Conservation (phyloP, 208 protist genomes). For the Leishmania arabica region DNA sequence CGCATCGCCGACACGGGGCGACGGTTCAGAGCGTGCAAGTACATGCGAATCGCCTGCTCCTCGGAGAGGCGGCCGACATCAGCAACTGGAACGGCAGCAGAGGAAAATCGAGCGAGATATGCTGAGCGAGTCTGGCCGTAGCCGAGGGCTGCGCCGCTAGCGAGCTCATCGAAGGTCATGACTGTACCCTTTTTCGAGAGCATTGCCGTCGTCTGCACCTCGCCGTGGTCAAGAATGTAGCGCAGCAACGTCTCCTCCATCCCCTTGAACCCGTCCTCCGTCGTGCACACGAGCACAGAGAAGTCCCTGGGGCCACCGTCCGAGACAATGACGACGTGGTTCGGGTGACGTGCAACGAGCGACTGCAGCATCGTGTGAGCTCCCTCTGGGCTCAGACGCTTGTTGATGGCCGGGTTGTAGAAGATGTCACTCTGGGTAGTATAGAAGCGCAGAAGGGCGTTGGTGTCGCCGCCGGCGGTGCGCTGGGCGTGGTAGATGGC, state of each 20-base stretch:
- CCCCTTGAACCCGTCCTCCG: conserved; percentile 61
- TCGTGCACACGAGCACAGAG: conserved; percentile 76
- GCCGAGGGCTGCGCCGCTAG: conserved; percentile 33
- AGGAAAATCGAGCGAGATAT: conserved; percentile 39
- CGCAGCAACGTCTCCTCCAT: conserved; percentile 71
- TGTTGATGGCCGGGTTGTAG: conserved; percentile 59
- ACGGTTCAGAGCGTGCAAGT: conserved; percentile 61
- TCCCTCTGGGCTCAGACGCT: conserved; percentile 54
- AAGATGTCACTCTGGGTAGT: conserved; percentile 76
- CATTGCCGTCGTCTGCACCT: conserved; percentile 76
- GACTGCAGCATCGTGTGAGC: conserved; percentile 67
- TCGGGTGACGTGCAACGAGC: conserved; percentile 57
- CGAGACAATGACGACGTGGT: conserved; percentile 52
- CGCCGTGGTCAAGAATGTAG: conserved; percentile 80
- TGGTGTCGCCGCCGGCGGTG: conserved; percentile 14
- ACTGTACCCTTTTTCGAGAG: conserved; percentile 78
- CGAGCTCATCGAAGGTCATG: conserved; percentile 91
- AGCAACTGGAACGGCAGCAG: conserved; percentile 43
- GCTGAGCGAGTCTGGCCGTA: conserved; percentile 22
- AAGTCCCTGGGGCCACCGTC: conserved; percentile 40
- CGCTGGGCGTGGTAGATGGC: conserved; percentile 62
- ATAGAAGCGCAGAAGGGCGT: conserved; percentile 68
- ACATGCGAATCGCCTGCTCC: conserved; percentile 76
- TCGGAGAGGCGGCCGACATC: conserved; percentile 73
- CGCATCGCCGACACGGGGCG: conserved; percentile 59